Conservation (phyloP, 805 yeast genomes). For the Schizosaccharomyces octosporus region DNA sequence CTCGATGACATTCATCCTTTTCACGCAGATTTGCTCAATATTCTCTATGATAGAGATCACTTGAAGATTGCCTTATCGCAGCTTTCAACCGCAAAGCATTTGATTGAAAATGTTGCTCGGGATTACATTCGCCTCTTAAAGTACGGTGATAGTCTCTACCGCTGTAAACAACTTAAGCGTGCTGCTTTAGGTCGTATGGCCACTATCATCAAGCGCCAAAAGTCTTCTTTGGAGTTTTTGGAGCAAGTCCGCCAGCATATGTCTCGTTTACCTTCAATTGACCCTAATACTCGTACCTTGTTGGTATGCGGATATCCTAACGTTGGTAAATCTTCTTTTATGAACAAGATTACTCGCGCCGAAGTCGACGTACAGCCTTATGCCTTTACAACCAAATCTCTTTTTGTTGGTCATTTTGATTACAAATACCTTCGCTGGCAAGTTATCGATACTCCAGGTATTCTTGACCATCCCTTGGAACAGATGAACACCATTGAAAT, state of each 20-base stretch:
- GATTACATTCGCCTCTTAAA: constrained; percentile 84
- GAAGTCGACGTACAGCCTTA: constrained; percentile 98
- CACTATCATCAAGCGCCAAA: constrained; percentile 79
- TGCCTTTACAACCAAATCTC: constrained; percentile 93
- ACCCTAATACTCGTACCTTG: constrained; percentile 93
- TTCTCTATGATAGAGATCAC: constrained; percentile 91
- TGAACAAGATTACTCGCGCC: constrained; percentile 81
- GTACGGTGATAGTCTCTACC: constrained; percentile 93
- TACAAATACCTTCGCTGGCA: constrained; percentile 93
- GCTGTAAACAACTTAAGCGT: constrained; percentile 93
- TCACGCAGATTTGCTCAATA: constrained; percentile 94
- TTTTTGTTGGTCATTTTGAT: constrained; percentile 96
- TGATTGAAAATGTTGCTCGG: constrained; percentile 86
- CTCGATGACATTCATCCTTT: constrained; percentile 95
- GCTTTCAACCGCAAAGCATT: constrained; percentile 72
- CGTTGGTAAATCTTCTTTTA: constrained; percentile 93
- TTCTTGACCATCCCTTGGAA: constrained; percentile 92
- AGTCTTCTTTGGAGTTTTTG: constrained; percentile 75
- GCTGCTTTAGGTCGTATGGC: constrained; percentile 99
- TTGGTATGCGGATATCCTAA: constrained; percentile 97
- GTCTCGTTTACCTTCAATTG: constrained; percentile 93
- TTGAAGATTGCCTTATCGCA: constrained; percentile 92
- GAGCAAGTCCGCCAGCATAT: constrained; percentile 98
- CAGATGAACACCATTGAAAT: constrained; percentile 98
- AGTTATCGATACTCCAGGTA: constrained; percentile 98